Base-by-base conservation (phyloP, 352 stramenopile species). In the Phytophthora fragariae region DNA sequence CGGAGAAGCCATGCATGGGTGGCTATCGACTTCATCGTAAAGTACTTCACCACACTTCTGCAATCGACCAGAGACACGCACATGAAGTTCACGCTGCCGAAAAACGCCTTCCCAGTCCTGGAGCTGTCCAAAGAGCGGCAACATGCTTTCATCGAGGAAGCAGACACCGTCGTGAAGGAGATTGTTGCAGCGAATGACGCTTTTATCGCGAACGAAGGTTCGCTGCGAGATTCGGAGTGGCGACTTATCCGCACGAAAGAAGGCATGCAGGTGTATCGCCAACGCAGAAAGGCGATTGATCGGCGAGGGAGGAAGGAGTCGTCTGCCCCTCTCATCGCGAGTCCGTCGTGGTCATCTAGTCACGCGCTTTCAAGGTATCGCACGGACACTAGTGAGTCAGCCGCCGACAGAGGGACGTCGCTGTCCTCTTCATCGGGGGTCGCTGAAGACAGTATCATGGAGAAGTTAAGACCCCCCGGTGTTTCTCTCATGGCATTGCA, bases 31-130 rank as follows among this genome's bases (percentile, higher is more conserved):
- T 19, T 60, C 33, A 31, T 21, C 33, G 44, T 35, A 37, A 19
- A 46, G 50, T 61, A 17, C 21, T 27, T 14, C 37, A 44, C 41
- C 14, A 15, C 39, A 44, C 39, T 68, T 73, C 41, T n/a, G 37
- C 41, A 41, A 41, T 14, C 52, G 37, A 58, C 41, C 46, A 46
- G 8, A 60, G 17, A 66, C 12, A 58, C 59, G 41, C 24, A 27
- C 24, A 89, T 84, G 77, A 83, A 81, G 57, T 83, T 89, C 62
- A 77, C 70, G 54, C 65, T 88, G 53, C 77, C 81, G n/a, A 64
- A 73, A 29, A 69, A 77, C 56, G 58, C 71, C 12, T 80, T 88
- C 53, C 71, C 81, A 12, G 52, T 58, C 15, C 33, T 85, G 24
- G 33, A 65, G 41, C 52, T 81, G 19, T 68, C 65, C n/a, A 61